phyloP scores from a whole-genome alignment of 1,139 yeast genomes.

The Saccharomyces hybrid region DNA sequence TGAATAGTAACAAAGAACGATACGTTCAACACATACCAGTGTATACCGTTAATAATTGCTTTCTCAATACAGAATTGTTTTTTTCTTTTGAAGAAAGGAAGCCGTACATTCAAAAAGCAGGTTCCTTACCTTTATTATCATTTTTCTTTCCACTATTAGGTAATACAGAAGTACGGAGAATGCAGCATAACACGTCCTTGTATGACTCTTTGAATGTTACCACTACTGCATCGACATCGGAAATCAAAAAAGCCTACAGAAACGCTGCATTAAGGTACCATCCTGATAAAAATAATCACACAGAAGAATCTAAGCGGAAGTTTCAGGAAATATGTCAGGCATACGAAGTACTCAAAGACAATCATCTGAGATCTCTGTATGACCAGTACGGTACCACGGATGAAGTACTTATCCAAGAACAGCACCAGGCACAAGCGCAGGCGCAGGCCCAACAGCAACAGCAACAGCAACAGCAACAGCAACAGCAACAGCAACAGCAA shows the following conservation, averaged over 20 bases:
- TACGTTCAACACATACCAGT: neutral
- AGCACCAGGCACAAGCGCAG: constrained; percentile 1
- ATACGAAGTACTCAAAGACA: constrained; percentile 50
- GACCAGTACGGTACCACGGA: constrained; percentile 52
- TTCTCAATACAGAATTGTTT: no score
- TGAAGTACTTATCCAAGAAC: constrained; percentile 28
- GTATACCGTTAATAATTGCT: neutral
- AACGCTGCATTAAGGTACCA: constrained; percentile 49
- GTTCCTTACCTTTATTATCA: no score
- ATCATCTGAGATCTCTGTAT: constrained; percentile 44
- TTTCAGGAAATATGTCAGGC: constrained; percentile 54
- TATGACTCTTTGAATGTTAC: constrained; percentile 29
- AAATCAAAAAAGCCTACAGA: constrained; percentile 57
- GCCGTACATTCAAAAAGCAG: neutral
- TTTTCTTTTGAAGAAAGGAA: no score
- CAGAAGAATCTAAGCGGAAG: constrained; percentile 47
- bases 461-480: neutral
- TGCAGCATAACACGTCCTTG: constrained; percentile 17
- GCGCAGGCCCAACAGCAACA: no score
- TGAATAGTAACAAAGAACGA: neutral
- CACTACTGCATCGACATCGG: constrained; percentile 33
- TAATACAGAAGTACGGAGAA: constrained; percentile 1
- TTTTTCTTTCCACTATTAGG: neutral
- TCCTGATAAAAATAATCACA: constrained; percentile 57
- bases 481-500: neutral